Evolutionary conservation across 306 rosid species (phyloP), one percentile per base, ranked within the genome.

Genomic region (Prunus kanzakura): DNA sequence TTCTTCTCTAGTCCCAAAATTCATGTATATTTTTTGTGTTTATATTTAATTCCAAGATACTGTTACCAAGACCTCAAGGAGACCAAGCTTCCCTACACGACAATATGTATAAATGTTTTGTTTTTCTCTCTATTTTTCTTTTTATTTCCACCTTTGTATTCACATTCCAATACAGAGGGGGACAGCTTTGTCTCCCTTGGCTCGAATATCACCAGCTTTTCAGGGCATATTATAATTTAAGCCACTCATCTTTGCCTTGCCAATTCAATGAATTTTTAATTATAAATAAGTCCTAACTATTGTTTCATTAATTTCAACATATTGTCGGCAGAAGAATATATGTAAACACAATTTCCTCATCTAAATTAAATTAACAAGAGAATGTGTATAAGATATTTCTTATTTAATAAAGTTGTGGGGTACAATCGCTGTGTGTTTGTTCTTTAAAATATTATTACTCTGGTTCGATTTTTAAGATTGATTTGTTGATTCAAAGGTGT

Each of bases 181-280:
- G 93, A 93, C 98, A 93, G 57, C 89, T 79, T 84, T 89, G 93
- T 88, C 91, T 73, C 88, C 93, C 80, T 69, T 67, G 87, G 83
- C 92, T 78, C 84, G 84, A 84, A 87, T 87, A 87, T 87, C 83
- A 73, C 80, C 49, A 76, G 72, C 72, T 77, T 66, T 51, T 58
- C 64, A 23, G 16, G 1, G 11, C 54, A 71, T 43, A 72, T 67
- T 38, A 14, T 12, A 54, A 46, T 69, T 69, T 29, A 55, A 67
- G 62, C 15, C 64, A 32, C 38, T 3, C 16, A 18, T 65, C 79
- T 55, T 62, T 60, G 68, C 71, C 76, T 51, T 61, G 25, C 51
- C 23, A 76, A 61, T 13, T n/a, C 71, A 23, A 68, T 9, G 29
- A 66, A 25, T 38, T 38, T 38, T 38, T 38, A 38, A 35, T 35